Base-by-base conservation (phyloP, 495 filamentous ascomycete species). In the Penicillium taxi region DNA sequence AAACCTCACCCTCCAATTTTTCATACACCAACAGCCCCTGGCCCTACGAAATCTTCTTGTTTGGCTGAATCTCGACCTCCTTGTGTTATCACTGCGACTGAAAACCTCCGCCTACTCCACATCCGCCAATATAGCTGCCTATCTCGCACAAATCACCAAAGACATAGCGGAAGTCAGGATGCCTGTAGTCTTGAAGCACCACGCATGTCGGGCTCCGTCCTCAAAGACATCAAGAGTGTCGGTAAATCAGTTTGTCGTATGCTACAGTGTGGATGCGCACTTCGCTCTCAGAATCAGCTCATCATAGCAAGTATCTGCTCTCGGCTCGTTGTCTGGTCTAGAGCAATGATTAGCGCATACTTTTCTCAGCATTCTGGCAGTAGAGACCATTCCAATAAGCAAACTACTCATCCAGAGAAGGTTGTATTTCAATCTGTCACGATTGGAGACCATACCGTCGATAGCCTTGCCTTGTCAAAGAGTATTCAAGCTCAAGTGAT, bases 241-340 rank as follows among this genome's bases (percentile, higher is more conserved):
- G 39, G 32, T 1, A 42, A 35, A 32, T 35, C 39, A 19, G 32
- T 42, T 9, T 42, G 39, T 17, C 26, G 39, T 14, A 42, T 42
- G 39, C 39, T 42, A 23, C 39, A 42, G 12, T 42, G 39, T 16
- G 26, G 21, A 12, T 42, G 39, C 13, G 23, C 32, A 6, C 39
- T 42, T 6, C 39, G 39, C 5, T 32, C 39, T 11, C 39, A 42
- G 14, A 42, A 42, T 13, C 39, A 35, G 18, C 32, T 42, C 5
- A 4, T 42, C 6, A 9, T 42, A 13, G 39, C 39, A 25, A 21
- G 22, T 7, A 35, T 42, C 18, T 35, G 32, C 9, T 42, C 39
- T 3, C 13, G 28, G 11, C 29, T 40, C 0, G 24, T 40, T 3
- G 28, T 24, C 1, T 40, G 37, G 37, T 40, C 32, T 18, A 28